Evolutionary conservation across 2,329 filamentous ascomycete genomes (phyloP), one percentile per base, ranked within the genome.

Genomic region (Ophiostoma australiae): DNA sequence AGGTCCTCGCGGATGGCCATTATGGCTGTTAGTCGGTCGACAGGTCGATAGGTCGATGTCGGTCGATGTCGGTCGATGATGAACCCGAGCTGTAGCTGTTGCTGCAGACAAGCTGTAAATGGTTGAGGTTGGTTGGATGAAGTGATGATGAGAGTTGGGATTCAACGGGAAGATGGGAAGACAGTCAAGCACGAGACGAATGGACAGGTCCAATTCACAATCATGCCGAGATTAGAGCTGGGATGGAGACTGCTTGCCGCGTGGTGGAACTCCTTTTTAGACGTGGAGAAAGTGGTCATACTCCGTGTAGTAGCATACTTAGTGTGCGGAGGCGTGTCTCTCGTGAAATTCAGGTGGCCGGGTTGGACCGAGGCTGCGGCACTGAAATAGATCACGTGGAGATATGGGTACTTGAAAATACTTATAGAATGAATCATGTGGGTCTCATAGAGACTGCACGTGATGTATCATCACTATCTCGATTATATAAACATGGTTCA

Each of bases 1-100:
- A 97, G 84, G 80, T 98, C 94, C 88, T 98, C 94, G 79, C 95
- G 93, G 84, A 97, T 93, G 84, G 94, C 90, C 85, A 89, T 94
- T 6, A 6, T 33, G 2, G 61, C 7, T 65, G 33, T 61, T 3
- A 27, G 3, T 65, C 15, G 27, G 15, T 23, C 4, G 11, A 31
- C 33, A 31, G 55, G 55, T 10, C 23, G 23, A 58, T n/a, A n/a
- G n/a, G 39, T 41, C 39, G 39, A 41, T 41, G 39, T 41, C 4
- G 33, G 61, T 39, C 11, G 65, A 41, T 31, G 39, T n/a, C 39
- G 23, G 33, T 4, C 15, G 11, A n/a, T 37, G 65, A 39, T 27
- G 17, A 33, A 41, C 1, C 13, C 15, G 37, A 67, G 35, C n/a
- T 41, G 11, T 5, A n/a, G 20, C 8, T 39, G 37, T 41, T 41